Evolutionary conservation across 805 yeast species (phyloP), one percentile per base, ranked within the genome.

Genomic region (Spencermartinsiella europaea): DNA sequence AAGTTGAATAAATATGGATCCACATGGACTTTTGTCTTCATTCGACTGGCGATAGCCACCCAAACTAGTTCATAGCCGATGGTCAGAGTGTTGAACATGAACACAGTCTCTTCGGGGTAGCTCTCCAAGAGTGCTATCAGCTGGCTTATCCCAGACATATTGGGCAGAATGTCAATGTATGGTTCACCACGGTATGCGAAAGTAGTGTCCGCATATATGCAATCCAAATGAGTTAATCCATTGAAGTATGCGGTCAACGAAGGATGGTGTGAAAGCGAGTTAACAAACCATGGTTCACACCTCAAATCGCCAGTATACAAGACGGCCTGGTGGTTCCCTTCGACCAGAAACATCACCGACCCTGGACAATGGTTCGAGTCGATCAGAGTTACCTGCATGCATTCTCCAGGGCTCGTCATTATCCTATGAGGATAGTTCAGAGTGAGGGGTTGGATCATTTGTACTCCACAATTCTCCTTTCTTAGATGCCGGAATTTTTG

Each of bases 311-410:
- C 85, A 0, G 84, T 79, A 25, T 70, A 64, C 5, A 80, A 63
- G 1, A 79, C 72, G 0, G 76, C 58, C 7, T 48, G 47, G 12
- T 42, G 34, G 12, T 42, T 34, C 14, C 61, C 61, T 48, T 74
- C 75, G 1, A 80, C 47, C 22, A 80, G 65, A 47, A 75, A 73
- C 80, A 79, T 76, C 2, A 70, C 67, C 2, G 81, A 69, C 2
- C 84, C 85, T 10, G 81, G 77, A 55, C 85, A 80, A 53, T 80
- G 85, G 54, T 78, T 70, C 0, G 80, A 71, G 4, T 71, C 71
- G 2, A 80, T 65, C 21, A 74, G 55, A 1, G 78, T 72, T 1
- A 79, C 60, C 4, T 45, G 56, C 4, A 77, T 42, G 1, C 25
- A 20, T 1, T 44, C 36, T 4, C 41, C 54, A 10, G 47, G 47